Evolutionary conservation across 768 basidiomycete species (phyloP), one percentile per base, ranked within the genome.

Genomic region (Trametes cinnabarina): DNA sequence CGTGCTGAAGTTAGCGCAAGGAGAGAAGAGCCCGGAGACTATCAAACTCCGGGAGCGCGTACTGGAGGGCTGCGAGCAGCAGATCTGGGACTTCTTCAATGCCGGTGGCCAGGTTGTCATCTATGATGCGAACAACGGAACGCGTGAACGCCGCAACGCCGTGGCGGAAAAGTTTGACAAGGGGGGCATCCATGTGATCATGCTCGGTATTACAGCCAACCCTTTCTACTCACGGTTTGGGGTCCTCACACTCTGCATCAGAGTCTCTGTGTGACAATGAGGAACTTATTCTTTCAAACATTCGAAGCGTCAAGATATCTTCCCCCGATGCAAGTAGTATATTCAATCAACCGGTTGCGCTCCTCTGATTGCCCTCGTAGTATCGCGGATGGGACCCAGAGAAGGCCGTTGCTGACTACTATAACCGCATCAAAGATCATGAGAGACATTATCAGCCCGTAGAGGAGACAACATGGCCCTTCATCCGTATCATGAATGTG

Each of bases 101-200:
- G 74, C 72, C 2, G 89, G 92, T 5, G 97, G 96, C 0, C 97
- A 99, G 71, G 95, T 98, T 23, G 93, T 96, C 35, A 95, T 99
- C 62, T 98, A 98, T 75, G 97, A 99, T 70, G 97, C 97, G 26
- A 99, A 99, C 69, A 98, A 98, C 65, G 94, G 94, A 1, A 85
- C 84, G 7, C 77, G 79, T 20, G 80, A 79, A 46, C 80, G 80
- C 28, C 77, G 97, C 53, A 84, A 88, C 60, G 76, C 77, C 20
- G 71, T 97, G 47, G 86, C 87, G 0, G 86, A 94, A 73, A 94
- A 85, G 74, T 98, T 96, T 67, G 88, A 91, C 70, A 82, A 83
- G 67, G 80, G 73, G 20, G 94, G 91, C 1, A 88, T 98, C 50
- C 96, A 98, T 78, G 92, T 99, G 59, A 83, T 98, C 65, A 80